Conservation (phyloP, 2,329 filamentous ascomycete species). For the Davidsoniella virescens region DNA sequence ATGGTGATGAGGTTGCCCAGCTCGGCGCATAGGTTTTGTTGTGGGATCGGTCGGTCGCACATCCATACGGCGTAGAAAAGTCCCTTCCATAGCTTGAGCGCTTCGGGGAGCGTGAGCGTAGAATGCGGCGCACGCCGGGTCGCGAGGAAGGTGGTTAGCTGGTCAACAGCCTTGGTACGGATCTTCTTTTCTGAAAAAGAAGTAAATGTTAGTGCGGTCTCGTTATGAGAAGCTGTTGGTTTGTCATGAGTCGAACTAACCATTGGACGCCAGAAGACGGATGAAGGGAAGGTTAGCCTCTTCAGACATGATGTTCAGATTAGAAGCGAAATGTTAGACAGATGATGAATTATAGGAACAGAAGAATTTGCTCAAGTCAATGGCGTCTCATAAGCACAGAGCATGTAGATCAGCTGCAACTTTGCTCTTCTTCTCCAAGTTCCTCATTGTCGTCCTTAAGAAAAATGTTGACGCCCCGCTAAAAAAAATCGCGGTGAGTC, state of each 20-base stretch:
- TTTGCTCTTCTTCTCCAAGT: neutral
- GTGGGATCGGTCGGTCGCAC: conserved; percentile 74
- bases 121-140: conserved; percentile 21
- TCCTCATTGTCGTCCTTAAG: neutral
- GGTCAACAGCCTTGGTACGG: conserved; percentile 60
- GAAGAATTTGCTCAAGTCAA: neutral
- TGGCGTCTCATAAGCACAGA: neutral
- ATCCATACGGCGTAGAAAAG: conserved; percentile 91
- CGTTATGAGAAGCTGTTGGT: neutral
- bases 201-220: neutral
- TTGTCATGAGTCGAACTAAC: conserved; percentile 30
- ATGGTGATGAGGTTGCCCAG: conserved; percentile 45
- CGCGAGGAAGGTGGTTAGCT: conserved; percentile 62
- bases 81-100: conserved; percentile 86
- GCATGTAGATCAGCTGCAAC: neutral
- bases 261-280: conserved; percentile 69
- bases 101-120: conserved; percentile 48
- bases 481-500: conserved; percentile 12
- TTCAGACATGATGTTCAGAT: conserved; percentile 21
- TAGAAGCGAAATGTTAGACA: neutral
- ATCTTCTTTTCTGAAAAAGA: conserved; percentile 53
- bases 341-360: neutral
- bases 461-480: conserved; percentile 11
- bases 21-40: conserved; percentile 66
- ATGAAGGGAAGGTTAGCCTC: conserved; percentile 53